Evolutionary conservation across 2,329 filamentous ascomycete species (phyloP).

Genomic region (Pseudonectria buxi): DNA sequence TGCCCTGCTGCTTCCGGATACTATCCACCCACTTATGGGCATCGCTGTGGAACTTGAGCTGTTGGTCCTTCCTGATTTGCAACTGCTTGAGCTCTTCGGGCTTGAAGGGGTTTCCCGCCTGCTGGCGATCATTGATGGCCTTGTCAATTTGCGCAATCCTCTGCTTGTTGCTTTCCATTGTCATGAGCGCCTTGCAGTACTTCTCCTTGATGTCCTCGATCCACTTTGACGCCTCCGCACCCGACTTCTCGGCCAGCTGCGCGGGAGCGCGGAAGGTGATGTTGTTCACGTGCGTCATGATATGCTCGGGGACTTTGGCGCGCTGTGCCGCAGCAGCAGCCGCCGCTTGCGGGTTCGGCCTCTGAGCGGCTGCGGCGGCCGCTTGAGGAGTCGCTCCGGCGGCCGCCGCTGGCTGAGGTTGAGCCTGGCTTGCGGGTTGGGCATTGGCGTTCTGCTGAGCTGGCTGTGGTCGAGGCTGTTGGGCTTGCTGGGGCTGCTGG

Average conservation of each 20-base stretch:
- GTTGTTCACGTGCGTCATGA: slow-evolving; percentile 41
- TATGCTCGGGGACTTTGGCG: slow-evolving; percentile 34
- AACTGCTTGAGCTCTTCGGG: slow-evolving; percentile 42
- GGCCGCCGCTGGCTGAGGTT: slow-evolving; percentile 10
- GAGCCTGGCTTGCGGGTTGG: slow-evolving; percentile 17
- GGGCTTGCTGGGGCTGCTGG: slow-evolving; percentile 8
- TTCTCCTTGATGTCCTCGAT: slow-evolving; percentile 39
- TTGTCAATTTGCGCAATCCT: slow-evolving; percentile 37
- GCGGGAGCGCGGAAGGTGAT: slow-evolving; percentile 41
- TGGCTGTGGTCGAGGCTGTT: slow-evolving; percentile 16
- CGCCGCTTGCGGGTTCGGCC: slow-evolving; percentile 14
- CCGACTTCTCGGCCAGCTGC: slow-evolving; percentile 34
- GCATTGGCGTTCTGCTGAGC: slow-evolving; percentile 13
- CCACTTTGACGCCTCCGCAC: slow-evolving; percentile 42
- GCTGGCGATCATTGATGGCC: slow-evolving; percentile 34
- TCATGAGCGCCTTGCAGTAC: slow-evolving; percentile 41
- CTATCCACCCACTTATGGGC: slow-evolving; percentile 42
- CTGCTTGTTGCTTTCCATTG: slow-evolving; percentile 41
- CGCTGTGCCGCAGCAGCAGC: slow-evolving; percentile 17
- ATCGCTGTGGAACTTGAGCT: slow-evolving; percentile 39
- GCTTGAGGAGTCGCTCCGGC: slow-evolving; percentile 6
- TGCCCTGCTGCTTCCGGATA: slow-evolving; percentile 40
- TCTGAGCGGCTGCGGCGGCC: slow-evolving; percentile 8
- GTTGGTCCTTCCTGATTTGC: slow-evolving; percentile 36
- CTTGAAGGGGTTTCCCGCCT: slow-evolving; percentile 36